A percentile compares a stretch with the other conserved stretches of the same genome.
Conservation (phyloP, 2,329 filamentous ascomycete genomes). For the Ustulina deusta region DNA sequence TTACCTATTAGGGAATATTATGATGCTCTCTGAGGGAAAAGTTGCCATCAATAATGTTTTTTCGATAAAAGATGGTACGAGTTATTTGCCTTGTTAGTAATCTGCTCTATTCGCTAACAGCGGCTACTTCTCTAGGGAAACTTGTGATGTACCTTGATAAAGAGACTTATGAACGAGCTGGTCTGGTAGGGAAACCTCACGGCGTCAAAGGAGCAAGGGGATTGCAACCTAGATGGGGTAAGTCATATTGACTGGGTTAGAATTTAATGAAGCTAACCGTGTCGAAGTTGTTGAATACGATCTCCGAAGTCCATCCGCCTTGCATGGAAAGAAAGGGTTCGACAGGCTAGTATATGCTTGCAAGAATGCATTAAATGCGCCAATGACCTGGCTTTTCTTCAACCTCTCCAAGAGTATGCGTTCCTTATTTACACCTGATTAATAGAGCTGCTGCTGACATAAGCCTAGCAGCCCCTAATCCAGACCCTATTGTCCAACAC, state of each 20-base stretch:
- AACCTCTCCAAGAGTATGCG: conserved; percentile 67
- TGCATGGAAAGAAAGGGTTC: conserved; percentile 85
- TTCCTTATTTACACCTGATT: background rate
- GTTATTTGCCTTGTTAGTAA: background rate
- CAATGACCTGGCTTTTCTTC: conserved; percentile 82
- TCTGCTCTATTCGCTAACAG: conserved; percentile 10
- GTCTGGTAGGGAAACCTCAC: conserved; percentile 78
- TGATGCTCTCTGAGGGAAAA: conserved; percentile 86
- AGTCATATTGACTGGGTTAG: conserved; percentile 41
- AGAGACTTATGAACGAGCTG: conserved; percentile 84
- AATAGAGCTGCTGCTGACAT: conserved; percentile 28
- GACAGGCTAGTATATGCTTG: conserved; percentile 82
- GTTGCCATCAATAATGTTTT: conserved; percentile 78
- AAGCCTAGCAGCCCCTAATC: conserved; percentile 57
- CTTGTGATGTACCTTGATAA: conserved; percentile 83
- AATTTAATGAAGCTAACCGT: conserved; percentile 45
- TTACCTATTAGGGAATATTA: conserved; percentile 72
- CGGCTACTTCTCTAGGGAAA: conserved; percentile 58
- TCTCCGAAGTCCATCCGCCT: conserved; percentile 79
- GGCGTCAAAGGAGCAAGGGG: conserved; percentile 68
- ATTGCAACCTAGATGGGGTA: conserved; percentile 80
- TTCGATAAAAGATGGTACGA: conserved; percentile 73
- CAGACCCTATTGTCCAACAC: conserved; percentile 62
- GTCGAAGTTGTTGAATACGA: conserved; percentile 79
- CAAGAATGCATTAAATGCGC: conserved; percentile 77